Percentiles rank a stretch among this genome's conserved stretches.
Conservation (phyloP, 2,329 filamentous ascomycete species). For the Pyricularia sp. region DNA sequence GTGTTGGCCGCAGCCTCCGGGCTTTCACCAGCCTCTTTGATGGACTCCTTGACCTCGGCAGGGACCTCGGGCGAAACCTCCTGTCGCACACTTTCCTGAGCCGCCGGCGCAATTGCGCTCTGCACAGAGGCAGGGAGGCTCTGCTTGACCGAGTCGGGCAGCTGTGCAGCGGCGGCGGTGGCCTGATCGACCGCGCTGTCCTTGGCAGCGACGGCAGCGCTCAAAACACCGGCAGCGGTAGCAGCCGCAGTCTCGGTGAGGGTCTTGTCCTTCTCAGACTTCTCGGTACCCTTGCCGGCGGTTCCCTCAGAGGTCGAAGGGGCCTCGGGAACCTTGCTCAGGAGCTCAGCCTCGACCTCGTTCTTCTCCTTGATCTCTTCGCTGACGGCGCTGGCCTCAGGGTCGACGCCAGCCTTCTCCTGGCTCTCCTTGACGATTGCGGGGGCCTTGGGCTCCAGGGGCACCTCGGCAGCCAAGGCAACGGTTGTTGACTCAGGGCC, state of each 20-base stretch:
- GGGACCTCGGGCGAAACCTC: conserved; percentile 43
- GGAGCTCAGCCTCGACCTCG: conserved; percentile 60
- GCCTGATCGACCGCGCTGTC: conserved; percentile 28
- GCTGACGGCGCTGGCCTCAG: conserved; percentile 59
- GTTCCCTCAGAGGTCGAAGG: conserved; percentile 48
- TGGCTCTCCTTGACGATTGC: conserved; percentile 65
- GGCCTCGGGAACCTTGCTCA: conserved; percentile 54
- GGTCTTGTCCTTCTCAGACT: conserved; percentile 35
- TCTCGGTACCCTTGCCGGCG: conserved; percentile 40
- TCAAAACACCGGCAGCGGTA: conserved; percentile 16
- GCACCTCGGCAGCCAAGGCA: conserved; percentile 57
- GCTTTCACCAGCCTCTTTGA: conserved; percentile 44
- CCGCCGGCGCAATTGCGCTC: conserved; percentile 32
- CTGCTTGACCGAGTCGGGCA: conserved; percentile 46
- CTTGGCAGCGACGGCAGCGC: conserved; percentile 23
- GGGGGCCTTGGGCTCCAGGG: conserved; percentile 46
- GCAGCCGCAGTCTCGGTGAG: conserved; percentile 30
- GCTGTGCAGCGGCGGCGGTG: conserved; percentile 30
- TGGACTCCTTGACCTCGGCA: conserved; percentile 46
- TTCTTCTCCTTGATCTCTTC: conserved; percentile 64
- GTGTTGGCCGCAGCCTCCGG: conserved; percentile 66
- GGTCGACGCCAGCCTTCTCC: conserved; percentile 49
- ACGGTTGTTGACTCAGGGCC: conserved; percentile 55
- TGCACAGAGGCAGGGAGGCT: conserved; percentile 39
- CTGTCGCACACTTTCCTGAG: conserved; percentile 31